Base-by-base conservation (phyloP, 108 stramenopile genomes). In the Pseudonitzschia delicatissima region DNA sequence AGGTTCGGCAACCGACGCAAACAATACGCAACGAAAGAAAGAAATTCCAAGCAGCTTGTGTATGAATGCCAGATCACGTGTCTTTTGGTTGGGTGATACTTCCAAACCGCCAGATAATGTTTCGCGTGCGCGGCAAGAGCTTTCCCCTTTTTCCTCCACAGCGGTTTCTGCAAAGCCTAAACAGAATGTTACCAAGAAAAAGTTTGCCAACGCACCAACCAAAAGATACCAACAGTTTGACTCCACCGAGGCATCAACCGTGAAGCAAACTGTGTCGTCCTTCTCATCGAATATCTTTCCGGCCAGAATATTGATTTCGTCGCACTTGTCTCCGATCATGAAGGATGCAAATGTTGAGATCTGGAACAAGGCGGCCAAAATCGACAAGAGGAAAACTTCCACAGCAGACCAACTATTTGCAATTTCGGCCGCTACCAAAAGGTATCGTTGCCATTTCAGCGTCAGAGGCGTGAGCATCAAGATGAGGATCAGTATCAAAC, bases 401-500 rank as follows among this genome's bases (percentile, higher is more conserved):
- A 95, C 73, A 4, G 93, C 93, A 44, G 84, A 83, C 96, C 96
- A 96, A 17, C 90, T 91, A 52, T 90, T 95, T 21, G 85, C 66
- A 15, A 96, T 77, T 68, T 96, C 95, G 27, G 86, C 89, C 21
- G 90, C 78, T 9, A 88, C 66, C 31, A 78, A 67, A 32, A 89
- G 71, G 4, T 57, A 47, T 23, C 68, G 42, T 57, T 94, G 92
- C 3, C 32, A 55, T 32, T 45, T 51, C 31, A 82, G 48, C 18
- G 66, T 79, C 84, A 96, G 63, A 0, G 95, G 95, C 8, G 72
- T 50, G 5, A 87, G 21, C 62, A 95, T 85, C 15, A 97, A 76
- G 34, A 75, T 69, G 32, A 79, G 20, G 36, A 96, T 61, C 4
- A 73, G 64, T 2, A 65, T 13, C 44, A 94, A 71, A 61, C 90